These are phyloP conservation scores for Colletotrichum caudatum DNA, from an alignment of 2,329 filamentous ascomycete genomes.

Conservation along the genomic window DNA sequence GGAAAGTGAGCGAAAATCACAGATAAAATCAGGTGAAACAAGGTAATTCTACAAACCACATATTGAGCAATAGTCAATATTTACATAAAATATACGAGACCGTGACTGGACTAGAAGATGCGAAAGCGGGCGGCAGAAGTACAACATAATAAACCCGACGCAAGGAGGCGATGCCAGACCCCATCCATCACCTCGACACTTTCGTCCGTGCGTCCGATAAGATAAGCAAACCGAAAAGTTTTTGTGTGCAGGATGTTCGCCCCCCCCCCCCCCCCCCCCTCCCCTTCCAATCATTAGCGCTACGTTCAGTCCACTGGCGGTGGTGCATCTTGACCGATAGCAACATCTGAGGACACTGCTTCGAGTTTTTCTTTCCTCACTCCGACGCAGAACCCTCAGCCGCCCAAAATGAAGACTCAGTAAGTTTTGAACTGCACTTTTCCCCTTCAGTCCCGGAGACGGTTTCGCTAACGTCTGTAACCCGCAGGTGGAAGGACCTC, in stretches of 20 bases:
- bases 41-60: neutral
- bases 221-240: conserved; percentile 45
- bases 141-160: neutral
- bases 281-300: conserved; percentile 20
- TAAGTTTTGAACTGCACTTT: neutral
- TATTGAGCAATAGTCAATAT: too few species aligned
- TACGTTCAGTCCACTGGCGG: conserved; percentile 32
- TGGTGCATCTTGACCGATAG: conserved; percentile 34
- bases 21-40: neutral
- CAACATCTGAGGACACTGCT: conserved; percentile 41
- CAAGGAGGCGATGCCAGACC: conserved; percentile 3
- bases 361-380: conserved; percentile 13
- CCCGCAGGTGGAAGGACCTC: conserved; percentile 75
- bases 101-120: neutral
- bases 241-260: conserved; percentile 30
- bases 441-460: too few species aligned
- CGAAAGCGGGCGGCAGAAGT: neutral
- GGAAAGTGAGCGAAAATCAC: neutral
- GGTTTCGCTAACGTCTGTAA: conserved; percentile 17
- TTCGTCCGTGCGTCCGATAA: conserved; percentile 42
- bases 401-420: conserved; percentile 43
- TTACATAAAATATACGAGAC: neutral
- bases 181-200: neutral
- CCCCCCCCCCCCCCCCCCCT: too few species aligned
- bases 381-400: conserved; percentile 31